These are phyloP conservation scores for Myrica gale DNA, from an alignment of 306 rosid species.

Conservation along the genomic window DNA sequence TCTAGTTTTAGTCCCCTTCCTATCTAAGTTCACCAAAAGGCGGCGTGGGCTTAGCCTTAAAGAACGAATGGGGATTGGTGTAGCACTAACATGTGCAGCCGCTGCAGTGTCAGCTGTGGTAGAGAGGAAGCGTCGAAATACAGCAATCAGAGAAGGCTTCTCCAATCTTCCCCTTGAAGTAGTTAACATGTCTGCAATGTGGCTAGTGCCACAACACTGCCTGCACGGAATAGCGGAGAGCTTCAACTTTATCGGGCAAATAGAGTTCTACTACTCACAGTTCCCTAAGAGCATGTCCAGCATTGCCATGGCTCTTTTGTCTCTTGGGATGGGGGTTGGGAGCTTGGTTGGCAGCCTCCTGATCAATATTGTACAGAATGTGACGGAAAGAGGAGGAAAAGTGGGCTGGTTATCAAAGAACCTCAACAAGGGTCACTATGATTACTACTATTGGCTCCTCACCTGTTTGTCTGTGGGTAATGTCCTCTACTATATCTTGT, in stretches of 20 bases:
- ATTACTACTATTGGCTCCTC: slow-evolving; percentile 60
- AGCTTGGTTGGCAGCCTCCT: slow-evolving; percentile 48
- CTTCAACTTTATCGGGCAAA: slow-evolving; percentile 59
- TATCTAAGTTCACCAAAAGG: slow-evolving; percentile 38
- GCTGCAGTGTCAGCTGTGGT: slow-evolving; percentile 43
- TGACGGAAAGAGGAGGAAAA: slow-evolving; percentile 36
- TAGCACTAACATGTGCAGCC: slow-evolving; percentile 48
- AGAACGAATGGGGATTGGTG: slow-evolving; percentile 60
- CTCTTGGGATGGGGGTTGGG: slow-evolving; percentile 55
- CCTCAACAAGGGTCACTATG: slow-evolving; percentile 60
- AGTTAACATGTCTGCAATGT: slow-evolving; percentile 63
- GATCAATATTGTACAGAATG: slow-evolving; percentile 33
- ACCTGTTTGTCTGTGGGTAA: slow-evolving; percentile 43
- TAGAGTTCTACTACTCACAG: slow-evolving; percentile 72
- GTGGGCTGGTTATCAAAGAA: slow-evolving; percentile 54
- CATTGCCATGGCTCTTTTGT: slow-evolving; percentile 52
- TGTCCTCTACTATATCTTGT: slow-evolving; percentile 49
- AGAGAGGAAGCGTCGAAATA: slow-evolving; percentile 47
- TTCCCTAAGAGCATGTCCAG: slow-evolving; percentile 74
- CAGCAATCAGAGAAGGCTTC: slow-evolving; percentile 51
- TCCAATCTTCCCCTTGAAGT: slow-evolving; percentile 23
- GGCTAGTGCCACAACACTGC: slow-evolving; percentile 71
- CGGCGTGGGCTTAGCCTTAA: slow-evolving; percentile 34
- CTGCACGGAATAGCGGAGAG: slow-evolving; percentile 68
- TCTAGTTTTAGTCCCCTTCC: slow-evolving; percentile 41